These are phyloP conservation scores for Viridothelium virens DNA, from an alignment of 495 filamentous ascomycete species.

Conservation along the genomic window DNA sequence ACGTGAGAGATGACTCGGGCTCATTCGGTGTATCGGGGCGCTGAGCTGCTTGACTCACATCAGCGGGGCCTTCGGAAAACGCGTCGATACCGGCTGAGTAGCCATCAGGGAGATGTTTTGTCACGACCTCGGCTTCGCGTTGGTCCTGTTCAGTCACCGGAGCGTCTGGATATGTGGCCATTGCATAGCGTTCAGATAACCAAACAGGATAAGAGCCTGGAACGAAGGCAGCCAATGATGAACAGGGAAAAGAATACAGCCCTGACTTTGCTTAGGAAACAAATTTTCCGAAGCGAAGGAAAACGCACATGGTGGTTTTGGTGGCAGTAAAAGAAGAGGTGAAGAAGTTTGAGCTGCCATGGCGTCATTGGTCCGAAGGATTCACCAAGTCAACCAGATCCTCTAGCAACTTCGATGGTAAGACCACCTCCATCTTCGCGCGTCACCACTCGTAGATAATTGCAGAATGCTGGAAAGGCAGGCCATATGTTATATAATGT, in stretches of 20 bases:
- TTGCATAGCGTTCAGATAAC: background rate
- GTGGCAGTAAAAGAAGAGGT: background rate
- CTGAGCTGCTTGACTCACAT: background rate
- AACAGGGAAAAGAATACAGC: too few relatives aligned
- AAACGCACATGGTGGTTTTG: background rate
- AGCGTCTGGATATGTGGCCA: constrained; percentile 1
- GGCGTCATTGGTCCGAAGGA: constrained; percentile 2
- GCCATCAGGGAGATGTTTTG: constrained; percentile 8
- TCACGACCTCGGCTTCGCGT: constrained; percentile 3
- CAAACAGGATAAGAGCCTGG: background rate
- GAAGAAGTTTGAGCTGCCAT: background rate
- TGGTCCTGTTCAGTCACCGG: constrained; percentile 1
- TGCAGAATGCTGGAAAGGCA: too few relatives aligned
- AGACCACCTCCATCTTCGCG: background rate
- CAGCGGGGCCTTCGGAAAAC: background rate
- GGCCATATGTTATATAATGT: too few relatives aligned
- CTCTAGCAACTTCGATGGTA: background rate
- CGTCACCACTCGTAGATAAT: background rate
- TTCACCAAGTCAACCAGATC: background rate
- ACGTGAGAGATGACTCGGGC: constrained; percentile 42
- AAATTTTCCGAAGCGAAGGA: background rate
- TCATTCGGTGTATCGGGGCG: background rate
- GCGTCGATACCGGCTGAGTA: constrained; percentile 3
- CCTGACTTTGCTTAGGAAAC: background rate
- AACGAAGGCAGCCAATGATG: too few relatives aligned